Base-by-base conservation (phyloP, 2,329 filamentous ascomycete genomes). In the Penicillium hordei region DNA sequence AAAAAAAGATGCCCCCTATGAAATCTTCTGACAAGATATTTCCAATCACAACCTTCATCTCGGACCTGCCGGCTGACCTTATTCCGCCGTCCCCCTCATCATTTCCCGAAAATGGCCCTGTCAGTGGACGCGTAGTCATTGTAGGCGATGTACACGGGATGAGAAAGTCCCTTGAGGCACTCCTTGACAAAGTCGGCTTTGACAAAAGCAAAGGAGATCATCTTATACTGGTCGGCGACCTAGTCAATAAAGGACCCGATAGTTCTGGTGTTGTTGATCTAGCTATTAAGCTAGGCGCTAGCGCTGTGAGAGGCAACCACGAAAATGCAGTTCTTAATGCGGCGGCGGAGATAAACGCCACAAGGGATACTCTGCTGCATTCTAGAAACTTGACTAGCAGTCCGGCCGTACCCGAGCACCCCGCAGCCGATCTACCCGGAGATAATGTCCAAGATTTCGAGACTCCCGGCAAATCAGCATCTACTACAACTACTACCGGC, bases 311-410 rank as follows among this genome's bases (percentile, higher is more conserved):
- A 61, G 65, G 65, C 36, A 67, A 67, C 46, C 65, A 67, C 31
- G 65, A 67, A 10, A 66, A 67, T 58, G 65, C 65, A 17, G 64
- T 67, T 40, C 55, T 67, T 3, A 55, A 65, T 51, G 64, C 65
- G 1, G 58, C 62, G 1, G 51, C 45, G 19, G 58, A 60, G 21
- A 59, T 67, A 1, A 60, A 50, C 1, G 38, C 49, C 5, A 36
- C 31, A 52, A 34, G 15, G 4, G 43, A 54, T n/a, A 38, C 6
- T 31, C 13, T 7, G n/a, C 6, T 21, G 4, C 25, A 9, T n/a
- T 9, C n/a, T 5, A 4, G 12, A 15, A 15, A 21, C 17, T 44
- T 48, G 29, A 27, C 5, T 36, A 29, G 8, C 9, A n/a, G 8
- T 27, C 1, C 17, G 17, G 25, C 17, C 4, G 15, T 23, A 21